phyloP scores from a whole-genome alignment of 108 stramenopile genomes.

The Schizochytrium sp. region DNA sequence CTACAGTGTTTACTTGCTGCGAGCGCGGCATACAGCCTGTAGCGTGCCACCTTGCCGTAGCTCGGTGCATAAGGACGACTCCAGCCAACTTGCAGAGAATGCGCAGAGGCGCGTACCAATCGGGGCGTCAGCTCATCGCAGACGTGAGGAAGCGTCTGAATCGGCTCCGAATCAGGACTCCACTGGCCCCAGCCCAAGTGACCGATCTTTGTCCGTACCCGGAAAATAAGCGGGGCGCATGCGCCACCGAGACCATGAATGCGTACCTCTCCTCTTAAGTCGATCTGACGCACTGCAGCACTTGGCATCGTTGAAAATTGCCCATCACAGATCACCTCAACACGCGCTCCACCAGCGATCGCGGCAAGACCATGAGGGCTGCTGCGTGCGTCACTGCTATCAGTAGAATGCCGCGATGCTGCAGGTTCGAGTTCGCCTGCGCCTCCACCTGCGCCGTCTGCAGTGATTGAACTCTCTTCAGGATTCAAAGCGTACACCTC shows the following conservation, averaged over 20 bases:
- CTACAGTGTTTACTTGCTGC: background rate
- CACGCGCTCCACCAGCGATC: background rate
- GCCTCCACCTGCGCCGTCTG: background rate
- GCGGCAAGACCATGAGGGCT: background rate
- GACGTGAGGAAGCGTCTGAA: background rate
- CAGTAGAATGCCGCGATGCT: background rate
- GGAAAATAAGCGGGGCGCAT: background rate
- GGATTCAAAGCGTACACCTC: background rate
- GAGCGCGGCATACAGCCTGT: background rate
- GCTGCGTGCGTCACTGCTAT: background rate
- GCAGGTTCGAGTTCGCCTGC: background rate
- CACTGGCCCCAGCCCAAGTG: background rate
- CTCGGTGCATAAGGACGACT: background rate
- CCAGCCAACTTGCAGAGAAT: background rate
- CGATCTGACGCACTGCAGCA: background rate
- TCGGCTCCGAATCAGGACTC: background rate
- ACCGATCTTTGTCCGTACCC: background rate
- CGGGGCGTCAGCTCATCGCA: background rate
- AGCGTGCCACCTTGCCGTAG: background rate
- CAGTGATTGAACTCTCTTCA: background rate
- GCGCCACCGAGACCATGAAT: background rate
- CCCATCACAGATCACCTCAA: background rate
- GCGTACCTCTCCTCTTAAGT: background rate
- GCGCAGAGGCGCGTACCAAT: background rate
- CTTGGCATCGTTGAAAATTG: background rate